Evolutionary conservation across 2,329 filamentous ascomycete species (phyloP), one percentile per base, ranked within the genome.

Genomic region (Pseudogymnoascus sp.): DNA sequence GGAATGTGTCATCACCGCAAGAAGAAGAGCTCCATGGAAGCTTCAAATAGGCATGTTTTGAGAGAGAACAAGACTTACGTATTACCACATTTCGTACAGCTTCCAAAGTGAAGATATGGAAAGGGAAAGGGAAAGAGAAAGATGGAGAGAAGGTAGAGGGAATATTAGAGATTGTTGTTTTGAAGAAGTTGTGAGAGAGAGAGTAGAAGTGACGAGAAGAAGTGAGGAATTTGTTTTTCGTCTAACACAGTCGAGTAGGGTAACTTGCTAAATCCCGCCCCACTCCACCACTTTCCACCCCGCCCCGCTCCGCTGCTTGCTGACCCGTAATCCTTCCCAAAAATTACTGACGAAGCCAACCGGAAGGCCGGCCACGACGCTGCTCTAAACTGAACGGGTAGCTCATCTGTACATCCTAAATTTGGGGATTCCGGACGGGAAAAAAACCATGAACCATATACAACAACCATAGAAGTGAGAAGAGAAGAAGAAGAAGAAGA

Each of bases 1-100:
- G 73, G 77, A 75, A 69, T 76, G 77, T 83, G 81, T 88, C 86
- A 88, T 89, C 86, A 88, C 72, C 73, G 79, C 79, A 73, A 64
- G 37, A 61, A 37, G 44, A 21, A 5, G 10, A 62, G 44, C 44
- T 38, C 6, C n/a, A 5, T 4, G 21, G 61, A 36, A 62, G 42
- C 46, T 50, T 4, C 16, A 59, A 37, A 59, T 28, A 1, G 28
- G 14, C 28, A 14, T 34, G 50, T 11, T 34, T 21, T 34, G 50
- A 16, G 5, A 53, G 50, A 56, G 11, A 56, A 21, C 8, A 56
- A 14, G 16, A 56, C 50, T 56, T 36, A 56, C 50, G 50, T 21
- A 56, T 56, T 56, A 56, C 50, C 10, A 56, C 50, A 56, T 34
- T 18, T 34, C 28, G n/a, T 12, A 56, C 50, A 56, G 50, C 50